Percentiles rank a stretch among this genome's conserved stretches.
phyloP scores from a whole-genome alignment of 768 basidiomycete species.

The Russula virescens region DNA sequence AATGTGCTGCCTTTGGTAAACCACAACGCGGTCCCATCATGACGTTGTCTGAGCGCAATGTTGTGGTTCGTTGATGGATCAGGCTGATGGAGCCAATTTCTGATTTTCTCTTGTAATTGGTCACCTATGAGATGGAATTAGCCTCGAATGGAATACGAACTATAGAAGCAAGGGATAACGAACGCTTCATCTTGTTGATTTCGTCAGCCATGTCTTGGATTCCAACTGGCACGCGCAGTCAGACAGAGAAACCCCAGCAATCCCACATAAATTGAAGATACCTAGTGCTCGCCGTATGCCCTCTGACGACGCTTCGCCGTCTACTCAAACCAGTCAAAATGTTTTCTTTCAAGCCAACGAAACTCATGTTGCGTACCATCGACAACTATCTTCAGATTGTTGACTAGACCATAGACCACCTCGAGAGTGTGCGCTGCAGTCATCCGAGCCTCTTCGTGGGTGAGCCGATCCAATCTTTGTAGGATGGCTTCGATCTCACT shows the following conservation, averaged over 20 bases:
- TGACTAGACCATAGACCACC: no score
- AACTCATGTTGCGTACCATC: no score
- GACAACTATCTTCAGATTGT: no score
- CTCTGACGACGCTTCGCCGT: no score
- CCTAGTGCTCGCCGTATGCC: background rate
- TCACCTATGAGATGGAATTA: background rate
- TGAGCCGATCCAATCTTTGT: no score
- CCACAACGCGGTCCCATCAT: background rate
- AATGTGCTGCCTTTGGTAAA: background rate
- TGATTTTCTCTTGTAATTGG: background rate
- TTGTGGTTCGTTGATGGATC: background rate
- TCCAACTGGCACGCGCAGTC: background rate
- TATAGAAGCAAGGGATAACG: background rate
- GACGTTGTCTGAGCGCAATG: background rate
- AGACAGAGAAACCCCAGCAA: background rate
- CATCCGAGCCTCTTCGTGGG: no score
- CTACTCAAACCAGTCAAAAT: no score
- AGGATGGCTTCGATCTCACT: no score
- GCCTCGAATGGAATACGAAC: no score
- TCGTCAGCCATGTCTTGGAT: background rate
- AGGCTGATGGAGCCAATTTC: background rate
- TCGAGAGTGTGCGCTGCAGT: no score
- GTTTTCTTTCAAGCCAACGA: no score
- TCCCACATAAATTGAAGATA: background rate
- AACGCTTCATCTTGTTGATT: background rate